These are phyloP conservation scores for Trichoderma sp. DNA, from an alignment of 2,329 filamentous ascomycete genomes.

Conservation along the genomic window DNA sequence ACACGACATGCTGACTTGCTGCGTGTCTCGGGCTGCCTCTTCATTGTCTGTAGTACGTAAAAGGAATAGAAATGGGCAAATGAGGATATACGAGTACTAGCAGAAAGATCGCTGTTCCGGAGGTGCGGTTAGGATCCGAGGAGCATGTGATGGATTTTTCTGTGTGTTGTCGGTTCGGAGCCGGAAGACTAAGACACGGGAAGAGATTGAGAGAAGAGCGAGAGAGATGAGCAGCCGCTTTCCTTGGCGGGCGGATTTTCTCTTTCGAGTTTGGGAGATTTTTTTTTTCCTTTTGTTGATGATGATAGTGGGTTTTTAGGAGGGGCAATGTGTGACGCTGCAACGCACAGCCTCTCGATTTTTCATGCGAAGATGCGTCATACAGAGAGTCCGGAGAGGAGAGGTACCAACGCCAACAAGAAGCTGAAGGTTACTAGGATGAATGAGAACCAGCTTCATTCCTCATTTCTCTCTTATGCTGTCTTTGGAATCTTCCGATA, in stretches of 20 bases:
- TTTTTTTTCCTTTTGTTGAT: background rate
- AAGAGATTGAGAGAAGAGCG: background rate
- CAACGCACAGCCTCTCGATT: background rate
- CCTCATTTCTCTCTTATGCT: background rate
- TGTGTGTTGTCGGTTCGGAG: background rate
- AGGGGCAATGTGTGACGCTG: background rate
- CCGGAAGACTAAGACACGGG: background rate
- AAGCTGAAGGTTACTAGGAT: background rate
- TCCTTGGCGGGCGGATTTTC: background rate
- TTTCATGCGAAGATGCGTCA: background rate
- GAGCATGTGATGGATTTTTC: background rate
- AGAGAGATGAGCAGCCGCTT: background rate
- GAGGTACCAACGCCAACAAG: background rate
- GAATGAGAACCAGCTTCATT: background rate
- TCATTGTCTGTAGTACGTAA: background rate
- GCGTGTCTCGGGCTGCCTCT: background rate
- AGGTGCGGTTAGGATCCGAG: background rate
- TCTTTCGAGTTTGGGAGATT: background rate
- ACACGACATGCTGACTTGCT: background rate
- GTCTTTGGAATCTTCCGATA: background rate
- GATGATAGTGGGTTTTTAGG: background rate
- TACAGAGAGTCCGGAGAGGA: background rate
- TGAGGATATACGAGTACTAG: background rate
- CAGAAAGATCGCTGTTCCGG: background rate
- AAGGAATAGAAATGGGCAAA: background rate